Percentiles rank a stretch among this genome's conserved stretches.
Evolutionary conservation across 805 yeast species (phyloP).

Genomic region (Kluyveromyces nonfermentans): DNA sequence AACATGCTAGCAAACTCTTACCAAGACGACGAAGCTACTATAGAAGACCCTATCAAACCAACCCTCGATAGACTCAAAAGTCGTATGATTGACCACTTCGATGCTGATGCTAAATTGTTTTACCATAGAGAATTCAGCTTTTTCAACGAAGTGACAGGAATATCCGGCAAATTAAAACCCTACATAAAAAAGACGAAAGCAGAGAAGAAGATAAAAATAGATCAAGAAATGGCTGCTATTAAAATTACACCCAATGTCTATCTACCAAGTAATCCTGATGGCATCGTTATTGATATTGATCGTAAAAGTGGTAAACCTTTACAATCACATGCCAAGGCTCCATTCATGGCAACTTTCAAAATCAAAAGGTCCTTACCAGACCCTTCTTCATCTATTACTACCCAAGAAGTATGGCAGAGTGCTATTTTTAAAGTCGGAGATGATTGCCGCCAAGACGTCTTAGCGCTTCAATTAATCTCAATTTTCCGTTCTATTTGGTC

Average conservation of each 20-base stretch:
- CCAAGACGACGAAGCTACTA: slow-evolving; percentile 76
- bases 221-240: slow-evolving; percentile 84
- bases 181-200: slow-evolving; percentile 90
- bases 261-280: slow-evolving; percentile 94
- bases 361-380: slow-evolving; percentile 44
- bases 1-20: slow-evolving; percentile 90
- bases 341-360: slow-evolving; percentile 92
- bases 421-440: slow-evolving; percentile 99
- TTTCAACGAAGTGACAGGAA: slow-evolving; percentile 83
- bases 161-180: slow-evolving; percentile 92
- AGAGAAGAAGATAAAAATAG: slow-evolving; percentile 92
- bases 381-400: slow-evolving; percentile 32
- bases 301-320: slow-evolving; percentile 88
- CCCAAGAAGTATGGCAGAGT: slow-evolving; percentile 72
- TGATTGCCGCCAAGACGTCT: slow-evolving; percentile 95
- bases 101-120: slow-evolving; percentile 49
- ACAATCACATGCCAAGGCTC: slow-evolving; percentile 98
- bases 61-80: slow-evolving; percentile 62
- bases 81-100: slow-evolving; percentile 53
- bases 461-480: slow-evolving; percentile 85
- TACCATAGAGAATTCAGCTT: slow-evolving; percentile 81
- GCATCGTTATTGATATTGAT: slow-evolving; percentile 83
- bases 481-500: slow-evolving; percentile 89
- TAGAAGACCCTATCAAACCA: slow-evolving; percentile 79
- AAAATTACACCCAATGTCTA: slow-evolving; percentile 74